These are phyloP conservation scores for Stemphylium vesicarium DNA, from an alignment of 2,329 filamentous ascomycete genomes.

Conservation along the genomic window DNA sequence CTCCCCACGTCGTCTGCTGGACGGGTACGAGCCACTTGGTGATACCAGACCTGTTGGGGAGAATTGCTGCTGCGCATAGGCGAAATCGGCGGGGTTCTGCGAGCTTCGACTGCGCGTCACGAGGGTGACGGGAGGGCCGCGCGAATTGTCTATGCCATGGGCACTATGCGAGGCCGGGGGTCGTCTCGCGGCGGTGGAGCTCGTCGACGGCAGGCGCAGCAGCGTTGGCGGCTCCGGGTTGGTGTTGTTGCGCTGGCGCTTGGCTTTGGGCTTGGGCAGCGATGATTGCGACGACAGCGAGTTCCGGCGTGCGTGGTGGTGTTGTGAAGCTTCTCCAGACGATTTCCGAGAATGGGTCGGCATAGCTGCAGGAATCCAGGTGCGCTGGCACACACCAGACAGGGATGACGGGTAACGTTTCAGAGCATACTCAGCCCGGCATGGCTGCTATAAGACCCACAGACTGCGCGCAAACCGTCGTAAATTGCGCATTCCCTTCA, in stretches of 20 bases:
- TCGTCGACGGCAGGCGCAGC: conserved; percentile 41
- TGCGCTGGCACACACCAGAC: conserved; percentile 29
- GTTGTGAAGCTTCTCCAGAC: conserved; percentile 22
- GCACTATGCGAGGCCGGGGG: conserved; percentile 57
- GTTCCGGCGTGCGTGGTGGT: conserved; percentile 7
- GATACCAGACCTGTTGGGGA: conserved; percentile 30
- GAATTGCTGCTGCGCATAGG: conserved; percentile 39
- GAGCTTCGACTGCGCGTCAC: conserved; percentile 46
- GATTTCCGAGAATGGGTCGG: conserved; percentile 24
- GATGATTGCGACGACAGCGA: conserved; percentile 20
- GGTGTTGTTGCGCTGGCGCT: conserved; percentile 36
- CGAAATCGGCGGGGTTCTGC: conserved; percentile 37
- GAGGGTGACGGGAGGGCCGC: conserved; percentile 59
- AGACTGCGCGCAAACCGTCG: conserved; percentile 18
- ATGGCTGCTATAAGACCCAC: conserved; percentile 30
- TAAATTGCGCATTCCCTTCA: conserved; percentile 18
- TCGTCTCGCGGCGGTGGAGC: conserved; percentile 41
- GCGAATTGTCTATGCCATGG: conserved; percentile 58
- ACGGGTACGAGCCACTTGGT: conserved; percentile 27
- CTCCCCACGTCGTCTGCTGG: conserved; percentile 23
- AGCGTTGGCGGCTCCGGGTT: conserved; percentile 33
- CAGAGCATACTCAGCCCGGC: conserved; percentile 25
- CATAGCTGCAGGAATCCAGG: conserved; percentile 20
- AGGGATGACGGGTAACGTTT: conserved; percentile 25
- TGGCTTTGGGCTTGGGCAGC: conserved; percentile 12